These are phyloP conservation scores for Ogataea methylovora DNA, from an alignment of 805 yeast genomes.

Conservation along the genomic window DNA sequence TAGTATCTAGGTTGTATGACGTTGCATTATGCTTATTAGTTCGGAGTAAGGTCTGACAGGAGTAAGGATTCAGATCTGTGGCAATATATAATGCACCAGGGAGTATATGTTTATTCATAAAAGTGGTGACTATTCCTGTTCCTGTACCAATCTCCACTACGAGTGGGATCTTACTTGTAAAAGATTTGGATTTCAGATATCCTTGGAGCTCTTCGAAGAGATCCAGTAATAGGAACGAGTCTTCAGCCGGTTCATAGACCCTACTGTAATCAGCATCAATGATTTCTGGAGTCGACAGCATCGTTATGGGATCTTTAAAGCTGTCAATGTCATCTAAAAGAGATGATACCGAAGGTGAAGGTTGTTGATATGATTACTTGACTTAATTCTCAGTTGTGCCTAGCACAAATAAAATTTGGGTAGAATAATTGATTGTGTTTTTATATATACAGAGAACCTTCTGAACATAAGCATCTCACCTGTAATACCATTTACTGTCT, in stretches of 20 bases:
- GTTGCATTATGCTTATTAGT: conserved; percentile 28
- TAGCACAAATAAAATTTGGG: no score
- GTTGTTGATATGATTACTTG: no score
- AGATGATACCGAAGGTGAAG: no score
- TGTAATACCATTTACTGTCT: no score
- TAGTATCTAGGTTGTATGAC: conserved; percentile 29
- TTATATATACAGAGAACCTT: no score
- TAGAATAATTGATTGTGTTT: no score
- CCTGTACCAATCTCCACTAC: conserved; percentile 89
- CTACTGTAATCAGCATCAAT: conserved; percentile 48
- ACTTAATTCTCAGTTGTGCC: no score
- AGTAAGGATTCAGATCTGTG: conserved; percentile 76
- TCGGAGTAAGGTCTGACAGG: conserved; percentile 45
- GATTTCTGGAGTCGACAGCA: conserved; percentile 78
- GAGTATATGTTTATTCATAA: conserved; percentile 52
- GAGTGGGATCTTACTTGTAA: conserved; percentile 33
- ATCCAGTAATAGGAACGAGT: conserved; percentile 79
- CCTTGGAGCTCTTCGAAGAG: conserved; percentile 56
- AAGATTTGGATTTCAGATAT: conserved; percentile 21
- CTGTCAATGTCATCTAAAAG: no score
- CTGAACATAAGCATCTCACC: no score
- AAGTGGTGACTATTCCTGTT: conserved; percentile 82
- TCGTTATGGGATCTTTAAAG: no score
- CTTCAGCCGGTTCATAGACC: conserved; percentile 95
- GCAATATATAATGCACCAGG: conserved; percentile 51